Percentiles rank a stretch among this genome's conserved stretches.
phyloP scores from a whole-genome alignment of 2,329 filamentous ascomycete species.

The Amesomyces nigricolor region DNA sequence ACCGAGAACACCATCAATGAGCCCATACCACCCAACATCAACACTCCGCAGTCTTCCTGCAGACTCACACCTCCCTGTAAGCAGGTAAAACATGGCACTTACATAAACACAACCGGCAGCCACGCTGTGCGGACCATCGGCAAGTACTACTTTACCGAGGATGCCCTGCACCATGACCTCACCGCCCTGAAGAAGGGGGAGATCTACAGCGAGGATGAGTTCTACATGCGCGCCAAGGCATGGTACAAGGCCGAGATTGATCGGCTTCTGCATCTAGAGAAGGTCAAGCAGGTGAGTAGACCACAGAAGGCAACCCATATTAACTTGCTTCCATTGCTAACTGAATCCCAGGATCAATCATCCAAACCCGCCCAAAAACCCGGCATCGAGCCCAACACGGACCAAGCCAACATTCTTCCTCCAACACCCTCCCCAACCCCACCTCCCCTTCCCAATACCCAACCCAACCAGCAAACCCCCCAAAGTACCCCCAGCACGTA shows the following conservation, averaged over 20 bases:
- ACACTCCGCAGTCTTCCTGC: not conserved
- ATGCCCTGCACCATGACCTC: conserved; percentile 19
- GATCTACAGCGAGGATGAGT: conserved; percentile 19
- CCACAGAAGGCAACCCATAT: too few species aligned
- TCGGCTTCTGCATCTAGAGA: conserved; percentile 15
- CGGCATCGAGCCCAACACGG: not conserved
- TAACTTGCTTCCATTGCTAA: not conserved
- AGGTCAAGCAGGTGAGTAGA: conserved; percentile 5
- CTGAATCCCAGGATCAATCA: not conserved
- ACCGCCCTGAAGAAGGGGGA: conserved; percentile 17
- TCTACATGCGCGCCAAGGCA: conserved; percentile 20
- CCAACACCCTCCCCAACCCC: too few species aligned
- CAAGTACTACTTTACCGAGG: conserved; percentile 19
- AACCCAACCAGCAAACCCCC: too few species aligned
- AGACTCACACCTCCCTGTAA: not conserved
- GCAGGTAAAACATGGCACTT: not conserved
- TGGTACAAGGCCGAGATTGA: conserved; percentile 28
- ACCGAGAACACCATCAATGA: too few species aligned
- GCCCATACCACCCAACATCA: too few species aligned
- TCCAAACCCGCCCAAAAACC: not conserved
- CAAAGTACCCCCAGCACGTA: conserved; percentile 4
- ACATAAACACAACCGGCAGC: not conserved
- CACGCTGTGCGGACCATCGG: conserved; percentile 3
- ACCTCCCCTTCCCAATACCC: too few species aligned
- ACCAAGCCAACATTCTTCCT: too few species aligned